Conservation (phyloP, 2,329 filamentous ascomycete species). For the Sporothrix phasma region DNA sequence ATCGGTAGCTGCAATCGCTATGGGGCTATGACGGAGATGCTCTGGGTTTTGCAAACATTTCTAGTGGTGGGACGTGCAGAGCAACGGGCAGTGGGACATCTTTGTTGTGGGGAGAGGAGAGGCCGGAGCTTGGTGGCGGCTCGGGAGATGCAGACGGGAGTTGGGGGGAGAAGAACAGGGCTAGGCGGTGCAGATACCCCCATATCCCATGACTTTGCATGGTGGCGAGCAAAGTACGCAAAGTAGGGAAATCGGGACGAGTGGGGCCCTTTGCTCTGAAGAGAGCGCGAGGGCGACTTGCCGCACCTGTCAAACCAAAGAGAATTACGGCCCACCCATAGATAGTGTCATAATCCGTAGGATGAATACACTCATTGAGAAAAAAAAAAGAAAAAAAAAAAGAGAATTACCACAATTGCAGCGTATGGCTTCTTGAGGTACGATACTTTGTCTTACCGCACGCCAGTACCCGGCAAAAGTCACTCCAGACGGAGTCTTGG, state of each 20-base stretch:
- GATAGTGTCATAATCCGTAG: background rate
- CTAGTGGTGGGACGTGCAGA: background rate
- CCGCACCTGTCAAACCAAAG: background rate
- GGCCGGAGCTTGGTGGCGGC: background rate
- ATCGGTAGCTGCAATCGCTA: slow-evolving; percentile 10
- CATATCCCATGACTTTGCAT: too few species aligned
- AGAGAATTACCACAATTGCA: too few species aligned
- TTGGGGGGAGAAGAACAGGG: background rate
- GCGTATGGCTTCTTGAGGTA: too few species aligned
- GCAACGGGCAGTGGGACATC: background rate
- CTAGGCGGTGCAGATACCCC: background rate
- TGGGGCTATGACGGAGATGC: background rate
- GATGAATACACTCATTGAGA: too few species aligned
- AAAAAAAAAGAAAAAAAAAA: too few species aligned
- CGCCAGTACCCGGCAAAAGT: background rate
- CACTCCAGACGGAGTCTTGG: too few species aligned
- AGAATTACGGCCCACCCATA: background rate
- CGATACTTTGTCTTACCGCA: background rate
- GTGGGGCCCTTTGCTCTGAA: background rate
- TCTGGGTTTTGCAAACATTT: background rate
- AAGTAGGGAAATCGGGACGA: background rate
- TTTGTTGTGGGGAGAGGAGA: background rate
- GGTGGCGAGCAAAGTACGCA: too few species aligned
- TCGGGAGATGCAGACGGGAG: slow-evolving; percentile 16
- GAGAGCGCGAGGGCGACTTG: background rate